Evolutionary conservation across 257 asterid species (phyloP), one percentile per base, ranked within the genome.

Genomic region (Nicotiana tomentosiformis): DNA sequence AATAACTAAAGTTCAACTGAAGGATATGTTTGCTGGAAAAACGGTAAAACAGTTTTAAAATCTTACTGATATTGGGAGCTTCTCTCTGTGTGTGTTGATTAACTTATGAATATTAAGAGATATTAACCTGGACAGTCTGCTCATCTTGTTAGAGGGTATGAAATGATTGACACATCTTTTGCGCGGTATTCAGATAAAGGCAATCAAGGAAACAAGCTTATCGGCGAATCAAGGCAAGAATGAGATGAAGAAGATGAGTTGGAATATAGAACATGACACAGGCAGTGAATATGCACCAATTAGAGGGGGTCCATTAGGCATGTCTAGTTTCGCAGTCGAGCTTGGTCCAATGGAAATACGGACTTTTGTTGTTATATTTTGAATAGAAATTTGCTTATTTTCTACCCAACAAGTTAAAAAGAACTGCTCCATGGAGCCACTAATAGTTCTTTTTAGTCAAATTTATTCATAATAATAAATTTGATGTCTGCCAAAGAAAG

Each of bases 291-390:
- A 86, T 43, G 77, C 74, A 82, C 88, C 92, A 16, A 53, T 86
- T n/a, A 87, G 87, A 83, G 98, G 98, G 14, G 89, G 88, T 46
- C 86, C 88, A 18, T 86, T 93, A 11, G 86, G 86, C 76, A 70
- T 64, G 53, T 88, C 93, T 2, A 84, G 74, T 14, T 92, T 89
- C 18, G 60, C 90, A 12, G 93, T 92, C 5, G 93, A 95, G 90
- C 96, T 95, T 81, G 93, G 93, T 49, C 98, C 98, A 1, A 95
- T 95, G 98, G 98, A 95, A 87, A 93, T 95, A 69, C 91, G 98
- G 39, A 95, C 98, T 12, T 95, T 95, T 82, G 16, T 92, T 62
- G 49, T 95, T 81, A 85, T 66, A 26, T 92, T 93, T 85, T 90
- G 77, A 86, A 23, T 53, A n/a, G 61, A 29, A 32, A 0, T n/a